These are phyloP conservation scores for Blastobotrys americana DNA, from an alignment of 805 yeast species.

Conservation along the genomic window DNA sequence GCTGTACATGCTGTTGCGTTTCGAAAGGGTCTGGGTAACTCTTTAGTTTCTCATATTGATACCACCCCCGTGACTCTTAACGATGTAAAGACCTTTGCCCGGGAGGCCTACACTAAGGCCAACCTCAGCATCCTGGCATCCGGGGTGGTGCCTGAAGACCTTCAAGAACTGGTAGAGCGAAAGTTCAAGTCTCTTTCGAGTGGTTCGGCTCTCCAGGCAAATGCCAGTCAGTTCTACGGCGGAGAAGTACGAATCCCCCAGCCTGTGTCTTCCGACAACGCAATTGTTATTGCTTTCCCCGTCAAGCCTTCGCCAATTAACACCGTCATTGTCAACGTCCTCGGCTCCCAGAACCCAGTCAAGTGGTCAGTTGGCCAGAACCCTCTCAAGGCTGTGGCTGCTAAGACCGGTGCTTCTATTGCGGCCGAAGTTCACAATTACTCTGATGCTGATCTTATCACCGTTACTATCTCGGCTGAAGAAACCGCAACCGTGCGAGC, in stretches of 20 bases:
- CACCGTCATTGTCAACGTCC: slow-evolving; percentile 62
- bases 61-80: slow-evolving; percentile 45
- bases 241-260: slow-evolving; percentile 52
- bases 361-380: slow-evolving; percentile 49
- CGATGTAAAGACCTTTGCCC: slow-evolving; percentile 60
- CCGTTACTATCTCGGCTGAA: slow-evolving; percentile 55
- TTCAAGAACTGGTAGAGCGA: slow-evolving; percentile 57
- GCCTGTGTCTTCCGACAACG: slow-evolving; percentile 51
- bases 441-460: slow-evolving; percentile 75
- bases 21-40: slow-evolving; percentile 82
- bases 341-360: slow-evolving; percentile 44
- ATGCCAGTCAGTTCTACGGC: slow-evolving; percentile 41
- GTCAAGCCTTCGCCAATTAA: slow-evolving; percentile 50
- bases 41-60: slow-evolving; percentile 61
- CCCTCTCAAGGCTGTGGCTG: slow-evolving; percentile 42
- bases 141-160: slow-evolving; percentile 68
- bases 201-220: slow-evolving; percentile 44
- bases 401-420: slow-evolving; percentile 40
- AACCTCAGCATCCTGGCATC: slow-evolving; percentile 65
- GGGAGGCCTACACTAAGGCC: slow-evolving; percentile 57
- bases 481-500: slow-evolving; percentile 52
- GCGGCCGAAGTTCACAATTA: slow-evolving; percentile 51
- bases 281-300: slow-evolving; percentile 79
- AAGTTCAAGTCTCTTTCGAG: slow-evolving; percentile 51
- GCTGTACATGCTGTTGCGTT: slow-evolving; percentile 72